Evolutionary conservation across 2,329 filamentous ascomycete species (phyloP).

Genomic region (Fusarium bactridioides): DNA sequence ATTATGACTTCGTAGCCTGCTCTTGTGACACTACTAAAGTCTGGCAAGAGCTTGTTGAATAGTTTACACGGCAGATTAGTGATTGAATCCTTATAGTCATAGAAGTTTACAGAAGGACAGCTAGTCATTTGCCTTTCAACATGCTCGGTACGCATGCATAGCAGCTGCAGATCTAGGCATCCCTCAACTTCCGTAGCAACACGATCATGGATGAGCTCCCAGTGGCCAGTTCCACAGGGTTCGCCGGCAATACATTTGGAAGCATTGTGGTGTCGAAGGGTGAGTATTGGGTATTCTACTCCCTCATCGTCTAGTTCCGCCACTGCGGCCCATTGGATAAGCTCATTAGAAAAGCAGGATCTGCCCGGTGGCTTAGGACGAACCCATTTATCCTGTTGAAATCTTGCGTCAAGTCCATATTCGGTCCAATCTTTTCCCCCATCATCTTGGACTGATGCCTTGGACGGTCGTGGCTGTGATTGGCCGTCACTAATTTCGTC

Average conservation of each 20-base stretch:
- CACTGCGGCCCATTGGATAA: not conserved
- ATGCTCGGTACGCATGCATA: not conserved
- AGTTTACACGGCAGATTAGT: too few relatives aligned
- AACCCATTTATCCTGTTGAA: not conserved
- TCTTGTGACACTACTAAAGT: not conserved
- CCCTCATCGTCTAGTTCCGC: fast-evolving
- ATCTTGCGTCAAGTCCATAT: not conserved
- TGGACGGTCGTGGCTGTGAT: not conserved
- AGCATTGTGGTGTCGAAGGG: not conserved
- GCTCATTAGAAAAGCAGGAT: not conserved
- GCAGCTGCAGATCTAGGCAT: not conserved
- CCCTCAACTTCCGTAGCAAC: fast-evolving
- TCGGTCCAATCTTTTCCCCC: not conserved
- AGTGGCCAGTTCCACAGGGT: not conserved
- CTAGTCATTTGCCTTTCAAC: not conserved
- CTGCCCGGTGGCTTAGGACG: not conserved
- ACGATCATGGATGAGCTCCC: not conserved
- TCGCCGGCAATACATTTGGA: not conserved
- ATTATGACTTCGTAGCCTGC: not conserved
- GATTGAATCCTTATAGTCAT: not conserved
- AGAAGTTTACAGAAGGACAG: not conserved
- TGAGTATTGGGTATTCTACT: not conserved
- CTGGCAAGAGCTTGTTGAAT: not conserved
- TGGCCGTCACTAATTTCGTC: not conserved
- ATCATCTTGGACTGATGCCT: not conserved